phyloP scores from a whole-genome alignment of 805 yeast genomes.

The Yarrowia deformans region DNA sequence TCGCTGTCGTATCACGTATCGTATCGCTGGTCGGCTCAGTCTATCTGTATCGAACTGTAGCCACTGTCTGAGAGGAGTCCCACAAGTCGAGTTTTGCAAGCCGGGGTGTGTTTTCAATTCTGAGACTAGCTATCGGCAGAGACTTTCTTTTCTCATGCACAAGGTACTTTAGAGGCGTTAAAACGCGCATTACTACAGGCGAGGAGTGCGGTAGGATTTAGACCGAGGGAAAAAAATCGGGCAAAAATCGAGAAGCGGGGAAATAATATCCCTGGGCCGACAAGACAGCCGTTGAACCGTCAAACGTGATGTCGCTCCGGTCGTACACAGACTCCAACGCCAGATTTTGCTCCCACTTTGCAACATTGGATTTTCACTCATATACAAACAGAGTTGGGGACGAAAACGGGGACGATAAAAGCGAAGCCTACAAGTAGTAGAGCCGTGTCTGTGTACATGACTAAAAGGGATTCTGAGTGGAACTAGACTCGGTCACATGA shows the following conservation, averaged over 20 bases:
- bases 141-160: slow-evolving; percentile 36
- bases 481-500: neutral
- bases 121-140: slow-evolving; percentile 16
- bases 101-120: slow-evolving; percentile 2
- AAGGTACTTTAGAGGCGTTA: slow-evolving; percentile 32
- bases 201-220: neutral
- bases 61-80: too few species aligned
- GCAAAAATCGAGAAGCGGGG: neutral
- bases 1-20: too few species aligned
- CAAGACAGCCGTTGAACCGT: neutral
- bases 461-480: neutral
- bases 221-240: neutral
- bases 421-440: neutral
- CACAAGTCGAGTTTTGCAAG: neutral
- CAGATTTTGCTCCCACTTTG: too few species aligned
- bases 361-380: neutral
- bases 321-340: neutral
- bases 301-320: too few species aligned
- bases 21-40: too few species aligned
- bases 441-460: neutral
- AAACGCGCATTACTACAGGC: slow-evolving; percentile 32
- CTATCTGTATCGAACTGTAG: too few species aligned
- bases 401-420: too few species aligned
- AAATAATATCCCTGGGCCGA: neutral
- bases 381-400: slow-evolving; percentile 17